These are phyloP conservation scores for Aspergillus fumigatus DNA, from an alignment of 2,329 filamentous ascomycete genomes.

Conservation along the genomic window DNA sequence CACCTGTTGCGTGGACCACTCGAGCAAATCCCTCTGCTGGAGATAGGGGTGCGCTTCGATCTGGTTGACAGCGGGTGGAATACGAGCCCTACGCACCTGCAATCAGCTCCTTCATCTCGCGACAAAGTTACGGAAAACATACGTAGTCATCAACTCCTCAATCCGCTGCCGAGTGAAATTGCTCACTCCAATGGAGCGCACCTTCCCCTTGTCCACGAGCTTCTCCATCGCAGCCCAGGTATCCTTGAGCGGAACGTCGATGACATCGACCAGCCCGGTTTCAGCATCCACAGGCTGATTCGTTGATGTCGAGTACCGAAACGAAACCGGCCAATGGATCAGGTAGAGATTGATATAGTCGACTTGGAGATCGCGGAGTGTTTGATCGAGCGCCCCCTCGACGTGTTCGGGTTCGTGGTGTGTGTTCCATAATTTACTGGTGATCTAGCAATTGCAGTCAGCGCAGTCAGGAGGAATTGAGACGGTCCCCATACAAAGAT, in stretches of 20 bases:
- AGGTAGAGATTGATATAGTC: conserved; percentile 65
- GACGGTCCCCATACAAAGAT: conserved; percentile 25
- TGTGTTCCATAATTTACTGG: conserved; percentile 39
- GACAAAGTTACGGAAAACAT: not conserved
- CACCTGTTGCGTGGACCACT: not conserved
- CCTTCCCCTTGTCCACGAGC: conserved; percentile 51
- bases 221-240: conserved; percentile 62
- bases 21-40: conserved; percentile 21
- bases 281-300: conserved; percentile 14
- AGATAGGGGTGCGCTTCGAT: conserved; percentile 23
- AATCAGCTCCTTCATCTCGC: not conserved
- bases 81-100: conserved; percentile 9
- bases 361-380: conserved; percentile 57
- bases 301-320: conserved; percentile 14
- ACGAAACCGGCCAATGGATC: conserved; percentile 40
- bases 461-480: not conserved
- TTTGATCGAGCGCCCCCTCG: conserved; percentile 68
- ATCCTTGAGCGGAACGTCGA: conserved; percentile 18
- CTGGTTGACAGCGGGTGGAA: conserved; percentile 24
- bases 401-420: conserved; percentile 60
- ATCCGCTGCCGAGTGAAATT: conserved; percentile 55
- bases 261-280: conserved; percentile 15
- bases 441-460: conserved; percentile 10
- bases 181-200: conserved; percentile 64
- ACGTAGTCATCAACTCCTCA: conserved; percentile 32